Evolutionary conservation across 2,329 filamentous ascomycete species (phyloP).

Genomic region (Aspergillus cejpii): DNA sequence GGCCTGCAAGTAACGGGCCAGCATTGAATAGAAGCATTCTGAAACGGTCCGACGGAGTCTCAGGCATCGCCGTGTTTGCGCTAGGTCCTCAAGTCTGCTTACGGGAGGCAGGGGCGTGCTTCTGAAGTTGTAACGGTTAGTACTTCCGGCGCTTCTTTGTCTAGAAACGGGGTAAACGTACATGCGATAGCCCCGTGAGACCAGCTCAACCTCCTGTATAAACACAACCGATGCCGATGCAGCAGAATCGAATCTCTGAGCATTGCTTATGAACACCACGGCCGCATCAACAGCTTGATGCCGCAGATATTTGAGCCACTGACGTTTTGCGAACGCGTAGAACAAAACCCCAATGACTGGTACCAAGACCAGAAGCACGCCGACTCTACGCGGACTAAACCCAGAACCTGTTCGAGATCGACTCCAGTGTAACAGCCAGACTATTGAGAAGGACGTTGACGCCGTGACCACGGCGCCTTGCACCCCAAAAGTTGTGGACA

Average conservation of each 20-base stretch:
- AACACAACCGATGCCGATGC: constrained; percentile 69
- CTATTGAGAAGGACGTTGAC: constrained; percentile 53
- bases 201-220: constrained; percentile 91
- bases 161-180: constrained; percentile 40
- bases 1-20: constrained; percentile 65
- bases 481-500: constrained; percentile 50
- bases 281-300: constrained; percentile 66
- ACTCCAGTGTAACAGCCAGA: constrained; percentile 66
- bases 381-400: constrained; percentile 38
- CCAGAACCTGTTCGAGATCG: constrained; percentile 49
- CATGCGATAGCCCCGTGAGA: constrained; percentile 83
- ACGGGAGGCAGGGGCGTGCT: constrained; percentile 88
- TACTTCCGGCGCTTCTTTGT: constrained; percentile 12
- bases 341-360: constrained; percentile 51
- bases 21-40: constrained; percentile 60
- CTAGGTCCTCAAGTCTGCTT: constrained; percentile 77
- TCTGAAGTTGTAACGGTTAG: constrained; percentile 46
- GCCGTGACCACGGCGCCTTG: constrained; percentile 61
- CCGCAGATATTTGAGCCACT: constrained; percentile 73
- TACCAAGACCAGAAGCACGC: constrained; percentile 42
- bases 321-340: constrained; percentile 67
- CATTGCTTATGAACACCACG: constrained; percentile 61
- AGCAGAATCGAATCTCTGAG: constrained; percentile 74
- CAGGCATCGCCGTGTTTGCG: constrained; percentile 69
- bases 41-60: constrained; percentile 71